phyloP scores from a whole-genome alignment of 192 early-diverging fungal genomes.

The Cladochytrium replicatum region DNA sequence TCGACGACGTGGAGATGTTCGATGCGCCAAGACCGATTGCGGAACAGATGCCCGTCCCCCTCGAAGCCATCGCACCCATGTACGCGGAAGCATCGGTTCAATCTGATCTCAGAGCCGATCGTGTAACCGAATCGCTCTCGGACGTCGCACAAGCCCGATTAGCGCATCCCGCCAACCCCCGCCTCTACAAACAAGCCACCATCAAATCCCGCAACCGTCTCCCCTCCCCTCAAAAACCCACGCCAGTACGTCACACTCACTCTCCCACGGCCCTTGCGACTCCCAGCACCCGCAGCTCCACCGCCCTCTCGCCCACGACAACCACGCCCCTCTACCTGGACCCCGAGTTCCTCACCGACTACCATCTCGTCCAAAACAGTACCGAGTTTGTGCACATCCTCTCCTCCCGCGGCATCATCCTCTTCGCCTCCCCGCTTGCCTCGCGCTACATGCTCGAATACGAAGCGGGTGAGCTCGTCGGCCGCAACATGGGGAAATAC shows the following conservation, averaged over 20 bases:
- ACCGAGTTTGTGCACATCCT: slow-evolving; percentile 50
- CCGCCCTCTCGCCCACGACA: not conserved
- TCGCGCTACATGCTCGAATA: slow-evolving; percentile 42
- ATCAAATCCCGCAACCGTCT: too few species aligned
- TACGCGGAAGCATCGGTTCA: too few species aligned
- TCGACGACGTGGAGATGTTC: too few species aligned
- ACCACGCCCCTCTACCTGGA: not conserved
- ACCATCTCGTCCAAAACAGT: slow-evolving; percentile 5
- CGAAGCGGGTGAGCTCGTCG: slow-evolving; percentile 28
- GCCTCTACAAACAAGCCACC: too few species aligned
- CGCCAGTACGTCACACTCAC: not conserved
- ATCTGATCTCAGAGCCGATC: too few species aligned
- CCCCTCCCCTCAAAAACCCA: slow-evolving; percentile 7
- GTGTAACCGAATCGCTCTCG: too few species aligned
- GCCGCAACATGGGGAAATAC: slow-evolving; percentile 35
- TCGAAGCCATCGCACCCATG: too few species aligned
- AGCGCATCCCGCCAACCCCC: too few species aligned
- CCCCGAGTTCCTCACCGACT: not conserved
- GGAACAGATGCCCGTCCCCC: too few species aligned
- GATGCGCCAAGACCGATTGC: too few species aligned
- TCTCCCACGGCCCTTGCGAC: not conserved
- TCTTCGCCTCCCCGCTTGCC: slow-evolving; percentile 42
- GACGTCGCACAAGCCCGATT: too few species aligned
- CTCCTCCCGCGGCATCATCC: slow-evolving; percentile 54
- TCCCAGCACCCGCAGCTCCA: not conserved